Evolutionary conservation across 2,329 filamentous ascomycete genomes (phyloP).

Genomic region (Hysterium pulicare): DNA sequence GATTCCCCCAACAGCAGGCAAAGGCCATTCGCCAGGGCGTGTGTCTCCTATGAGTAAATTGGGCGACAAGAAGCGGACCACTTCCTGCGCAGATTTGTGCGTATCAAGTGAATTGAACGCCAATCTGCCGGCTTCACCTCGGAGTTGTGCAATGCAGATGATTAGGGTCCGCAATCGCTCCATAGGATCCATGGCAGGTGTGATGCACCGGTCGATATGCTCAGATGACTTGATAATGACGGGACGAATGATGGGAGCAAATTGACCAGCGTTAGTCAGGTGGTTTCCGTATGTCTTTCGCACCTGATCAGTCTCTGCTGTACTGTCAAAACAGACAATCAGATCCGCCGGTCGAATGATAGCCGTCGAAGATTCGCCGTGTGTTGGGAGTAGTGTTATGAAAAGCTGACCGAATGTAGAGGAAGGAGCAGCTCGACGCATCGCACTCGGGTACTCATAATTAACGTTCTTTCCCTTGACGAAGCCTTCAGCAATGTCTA

Average conservation of each 20-base stretch:
- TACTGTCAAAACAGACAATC: constrained; percentile 41
- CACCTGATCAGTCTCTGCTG: constrained; percentile 20
- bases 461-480: constrained; percentile 17
- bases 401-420: constrained; percentile 14
- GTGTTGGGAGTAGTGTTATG: constrained; percentile 35
- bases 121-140: constrained; percentile 28
- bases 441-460: constrained; percentile 23
- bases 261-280: constrained; percentile 8
- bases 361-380: constrained; percentile 15
- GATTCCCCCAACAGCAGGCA: constrained; percentile 29
- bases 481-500: constrained; percentile 20
- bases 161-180: constrained; percentile 35
- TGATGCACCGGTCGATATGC: constrained; percentile 43
- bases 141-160: constrained; percentile 32
- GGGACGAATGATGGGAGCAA: constrained; percentile 35
- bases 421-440: constrained; percentile 8
- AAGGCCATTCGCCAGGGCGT: constrained; percentile 20
- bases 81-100: constrained; percentile 19
- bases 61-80: constrained; percentile 23
- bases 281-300: constrained; percentile 23
- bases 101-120: constrained; percentile 26
- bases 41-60: constrained; percentile 7
- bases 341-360: constrained; percentile 30
- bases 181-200: constrained; percentile 11
- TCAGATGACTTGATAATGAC: constrained; percentile 42